Base-by-base conservation (phyloP, 805 yeast species). In the Kuraishia borneana region DNA sequence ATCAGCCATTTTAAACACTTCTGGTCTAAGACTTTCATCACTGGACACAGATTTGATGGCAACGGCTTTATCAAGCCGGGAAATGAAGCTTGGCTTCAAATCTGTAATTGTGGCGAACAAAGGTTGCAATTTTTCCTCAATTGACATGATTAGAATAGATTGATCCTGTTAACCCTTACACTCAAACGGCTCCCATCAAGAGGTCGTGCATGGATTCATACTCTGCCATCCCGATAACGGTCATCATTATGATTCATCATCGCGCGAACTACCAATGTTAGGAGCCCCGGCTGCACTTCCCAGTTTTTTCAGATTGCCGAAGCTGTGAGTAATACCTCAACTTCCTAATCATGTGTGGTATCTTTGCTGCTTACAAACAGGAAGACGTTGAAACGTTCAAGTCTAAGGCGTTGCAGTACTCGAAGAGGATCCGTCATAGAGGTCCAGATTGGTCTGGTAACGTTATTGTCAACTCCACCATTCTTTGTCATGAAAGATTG, bases 361-460 rank as follows among this genome's bases (percentile, higher is more conserved):
- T 92, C 52, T 92, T 84, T 55, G 96, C 96, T 42, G 87, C 94
- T 33, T 84, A 71, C 62, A 77, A 69, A 60, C 89, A 83, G 53
- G 80, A 77, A 29, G 82, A 85, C 44, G 79, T 83, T 40, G 78
- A 79, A 47, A 63, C 67, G 36, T 92, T 83, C 71, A 89, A 88
- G 62, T 73, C 78, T 42, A 78, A 78, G 54, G 97, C 97, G 30
- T 69, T 92, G 42, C 94, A 84, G 58, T 70, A 84, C 56, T 72
- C 97, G 42, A 89, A 85, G 61, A 75, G 88, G 63, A 81, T 89
- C 58, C 79, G 99, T 66, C 99, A 92, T 63, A 80, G 99, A 63
- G 99, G 99, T 53, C 99, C 99, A 46, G 99, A 92, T 63, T 92
- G 99, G 99, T 72, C 87, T 26, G 98, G 98, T 53, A 87, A 85